Conservation (phyloP, 2,329 filamentous ascomycete genomes). For the Epichloe typhina region DNA sequence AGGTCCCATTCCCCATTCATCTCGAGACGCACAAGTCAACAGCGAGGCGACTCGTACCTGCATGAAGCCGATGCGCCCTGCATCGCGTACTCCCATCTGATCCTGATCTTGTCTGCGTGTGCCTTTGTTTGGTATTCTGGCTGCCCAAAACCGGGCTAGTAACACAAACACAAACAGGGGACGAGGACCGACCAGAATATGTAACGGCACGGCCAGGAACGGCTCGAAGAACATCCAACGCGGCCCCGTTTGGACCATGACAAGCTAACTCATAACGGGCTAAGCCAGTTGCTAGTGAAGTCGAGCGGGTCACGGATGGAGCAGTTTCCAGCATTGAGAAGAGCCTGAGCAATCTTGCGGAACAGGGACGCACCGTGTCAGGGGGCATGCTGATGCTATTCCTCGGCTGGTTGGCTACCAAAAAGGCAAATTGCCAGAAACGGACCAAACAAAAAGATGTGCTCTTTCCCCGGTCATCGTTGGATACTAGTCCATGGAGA, state of each 20-base stretch:
- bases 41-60: not conserved
- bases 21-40: not conserved
- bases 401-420: no score
- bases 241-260: not conserved
- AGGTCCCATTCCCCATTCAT: not conserved
- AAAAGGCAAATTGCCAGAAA: no score
- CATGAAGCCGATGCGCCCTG: not conserved
- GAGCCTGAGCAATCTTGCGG: conserved; percentile 4
- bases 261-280: not conserved
- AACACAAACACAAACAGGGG: not conserved
- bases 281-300: not conserved
- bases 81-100: not conserved
- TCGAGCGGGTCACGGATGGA: not conserved
- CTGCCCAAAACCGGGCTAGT: not conserved
- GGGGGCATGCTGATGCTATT: not conserved
- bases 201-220: not conserved
- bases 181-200: not conserved
- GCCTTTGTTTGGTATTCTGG: no score
- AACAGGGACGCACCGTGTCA: not conserved
- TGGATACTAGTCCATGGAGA: no score
- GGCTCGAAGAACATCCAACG: not conserved
- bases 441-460: no score
- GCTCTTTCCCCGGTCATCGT: no score
- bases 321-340: not conserved
- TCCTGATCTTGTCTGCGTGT: not conserved